phyloP scores from a whole-genome alignment of 106 monocot species.

The Dendrobium chrysotoxum region DNA sequence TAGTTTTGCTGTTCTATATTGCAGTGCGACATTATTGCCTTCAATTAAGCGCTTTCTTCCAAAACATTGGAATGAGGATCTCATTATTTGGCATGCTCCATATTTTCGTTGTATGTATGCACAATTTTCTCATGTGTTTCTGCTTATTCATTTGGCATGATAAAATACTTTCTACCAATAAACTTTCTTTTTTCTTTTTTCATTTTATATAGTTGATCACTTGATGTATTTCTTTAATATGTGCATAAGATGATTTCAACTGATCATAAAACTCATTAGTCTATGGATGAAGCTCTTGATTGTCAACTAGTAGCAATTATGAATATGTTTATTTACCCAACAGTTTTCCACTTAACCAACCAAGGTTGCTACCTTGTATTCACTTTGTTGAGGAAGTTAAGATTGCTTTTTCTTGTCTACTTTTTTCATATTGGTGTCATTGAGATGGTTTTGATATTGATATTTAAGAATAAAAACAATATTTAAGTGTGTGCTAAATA shows the following conservation, averaged over 20 bases:
- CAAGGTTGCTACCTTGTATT: not conserved
- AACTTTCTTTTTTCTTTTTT: not conserved
- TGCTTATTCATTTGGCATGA: not conserved
- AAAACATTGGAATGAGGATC: constrained; percentile 66
- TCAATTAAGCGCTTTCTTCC: constrained; percentile 80
- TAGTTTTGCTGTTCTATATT: constrained; percentile 4
- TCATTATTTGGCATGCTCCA: constrained; percentile 62
- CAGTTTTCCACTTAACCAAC: not conserved
- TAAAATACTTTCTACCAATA: not conserved
- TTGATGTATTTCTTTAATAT: too few species aligned
- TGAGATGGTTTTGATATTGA: not conserved
- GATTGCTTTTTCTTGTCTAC: not conserved
- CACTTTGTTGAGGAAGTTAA: not conserved
- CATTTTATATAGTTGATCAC: not conserved
- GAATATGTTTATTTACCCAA: not conserved
- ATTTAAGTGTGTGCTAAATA: not conserved
- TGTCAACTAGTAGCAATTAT: not conserved
- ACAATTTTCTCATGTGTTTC: not conserved
- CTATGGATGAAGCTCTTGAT: not conserved
- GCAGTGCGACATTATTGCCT: constrained; percentile 87
- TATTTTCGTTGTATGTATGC: constrained; percentile 63
- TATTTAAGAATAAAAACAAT: not conserved
- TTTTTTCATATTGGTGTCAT: not conserved
- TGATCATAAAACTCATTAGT: not conserved
- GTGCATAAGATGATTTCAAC: not conserved